Evolutionary conservation across 1,284 basidiomycete species (phyloP).

Genomic region (Boletus smithii): DNA sequence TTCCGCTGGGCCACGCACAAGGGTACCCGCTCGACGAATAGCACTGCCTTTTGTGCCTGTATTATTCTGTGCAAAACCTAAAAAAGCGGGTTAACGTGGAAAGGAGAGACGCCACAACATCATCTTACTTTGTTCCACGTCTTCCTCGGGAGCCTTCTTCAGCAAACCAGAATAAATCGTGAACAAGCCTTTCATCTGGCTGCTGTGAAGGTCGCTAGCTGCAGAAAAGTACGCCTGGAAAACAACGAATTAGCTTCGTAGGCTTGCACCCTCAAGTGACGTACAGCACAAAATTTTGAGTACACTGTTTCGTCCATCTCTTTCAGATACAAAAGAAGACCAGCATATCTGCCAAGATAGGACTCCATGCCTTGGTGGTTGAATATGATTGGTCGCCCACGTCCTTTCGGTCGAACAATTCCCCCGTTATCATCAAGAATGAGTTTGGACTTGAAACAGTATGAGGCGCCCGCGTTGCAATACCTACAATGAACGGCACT

Average conservation of each 20-base stretch:
- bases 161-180: constrained; percentile 57
- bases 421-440: constrained; percentile 62
- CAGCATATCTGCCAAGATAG: constrained; percentile 85
- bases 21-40: constrained; percentile 73
- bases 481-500: constrained; percentile 13
- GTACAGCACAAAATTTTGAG: constrained; percentile 81
- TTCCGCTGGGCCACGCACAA: constrained; percentile 69
- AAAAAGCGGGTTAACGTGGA: background rate
- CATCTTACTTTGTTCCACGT: constrained; percentile 61
- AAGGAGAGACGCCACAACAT: constrained; percentile 14
- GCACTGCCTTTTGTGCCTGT: constrained; percentile 41
- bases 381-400: constrained; percentile 49
- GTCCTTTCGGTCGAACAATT: constrained; percentile 40
- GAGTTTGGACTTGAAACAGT: constrained; percentile 52
- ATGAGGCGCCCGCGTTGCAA: constrained; percentile 9
- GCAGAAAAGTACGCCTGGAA: constrained; percentile 83
- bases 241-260: constrained; percentile 6
- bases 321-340: constrained; percentile 89
- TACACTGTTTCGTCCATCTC: constrained; percentile 91
- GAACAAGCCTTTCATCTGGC: constrained; percentile 77
- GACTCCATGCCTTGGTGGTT: constrained; percentile 74
- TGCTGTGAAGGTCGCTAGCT: constrained; percentile 74
- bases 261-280: constrained; percentile 30
- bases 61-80: constrained; percentile 46
- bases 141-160: constrained; percentile 69